Conservation (phyloP, 768 basidiomycete genomes). For the Lactarius sp. region DNA sequence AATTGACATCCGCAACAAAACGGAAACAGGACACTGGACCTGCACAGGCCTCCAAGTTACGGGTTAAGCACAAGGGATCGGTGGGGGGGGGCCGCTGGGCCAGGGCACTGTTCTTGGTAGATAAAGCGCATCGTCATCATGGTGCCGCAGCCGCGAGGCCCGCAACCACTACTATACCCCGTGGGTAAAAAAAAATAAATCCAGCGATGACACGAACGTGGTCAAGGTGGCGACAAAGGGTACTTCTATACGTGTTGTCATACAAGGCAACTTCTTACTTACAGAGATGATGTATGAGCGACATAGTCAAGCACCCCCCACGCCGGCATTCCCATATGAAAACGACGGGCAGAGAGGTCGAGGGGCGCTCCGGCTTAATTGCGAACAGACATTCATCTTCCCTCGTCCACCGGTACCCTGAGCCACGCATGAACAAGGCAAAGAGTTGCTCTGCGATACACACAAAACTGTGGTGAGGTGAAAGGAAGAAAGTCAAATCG, state of each 20-base stretch:
- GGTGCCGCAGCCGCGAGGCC: too few species aligned
- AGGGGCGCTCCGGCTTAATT: constrained; percentile 80
- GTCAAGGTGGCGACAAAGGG: neutral
- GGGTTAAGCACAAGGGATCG: neutral
- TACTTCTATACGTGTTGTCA: too few species aligned
- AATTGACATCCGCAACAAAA: neutral
- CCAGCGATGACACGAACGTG: neutral
- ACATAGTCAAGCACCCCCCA: constrained; percentile 72
- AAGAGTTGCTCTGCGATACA: constrained; percentile 51
- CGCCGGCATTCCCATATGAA: constrained; percentile 36
- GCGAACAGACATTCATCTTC: constrained; percentile 46
- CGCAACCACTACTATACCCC: too few species aligned
- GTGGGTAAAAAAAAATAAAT: too few species aligned
- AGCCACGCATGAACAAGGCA: constrained; percentile 34
- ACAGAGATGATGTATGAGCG: constrained; percentile 47
- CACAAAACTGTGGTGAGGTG: constrained; percentile 38
- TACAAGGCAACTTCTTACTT: neutral
- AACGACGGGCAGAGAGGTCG: constrained; percentile 37
- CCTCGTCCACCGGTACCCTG: constrained; percentile 51
- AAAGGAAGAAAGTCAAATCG: neutral
- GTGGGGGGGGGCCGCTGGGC: neutral
- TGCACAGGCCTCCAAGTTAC: neutral
- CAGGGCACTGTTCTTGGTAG: neutral
- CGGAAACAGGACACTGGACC: neutral
- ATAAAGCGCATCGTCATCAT: neutral